Base-by-base conservation (phyloP, 2,329 filamentous ascomycete species). In the Neonectria sp. region DNA sequence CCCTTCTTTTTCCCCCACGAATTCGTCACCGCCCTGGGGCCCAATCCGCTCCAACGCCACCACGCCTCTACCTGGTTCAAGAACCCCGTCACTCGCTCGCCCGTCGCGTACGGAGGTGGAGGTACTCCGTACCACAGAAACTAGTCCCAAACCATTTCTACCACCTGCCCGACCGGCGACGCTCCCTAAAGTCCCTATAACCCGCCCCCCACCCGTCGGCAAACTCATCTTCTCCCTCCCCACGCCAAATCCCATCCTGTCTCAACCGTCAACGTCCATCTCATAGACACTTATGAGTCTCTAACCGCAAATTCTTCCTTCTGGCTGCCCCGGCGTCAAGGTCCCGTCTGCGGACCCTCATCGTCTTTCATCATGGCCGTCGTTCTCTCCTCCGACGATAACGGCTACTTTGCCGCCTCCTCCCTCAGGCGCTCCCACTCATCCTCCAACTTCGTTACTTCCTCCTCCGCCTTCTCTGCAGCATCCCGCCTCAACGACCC, bases 391-490 rank as follows among this genome's bases (percentile, higher is more conserved):
- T 85, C 87, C 17, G 89, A 91, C 74, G 89, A 91, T 74, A 85
- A 81, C 70, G 82, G 82, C 73, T 87, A 87, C 77, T 91, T 90
- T 79, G 83, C 84, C 51, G 80, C 87, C 17, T 83, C 86, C 55
- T 78, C 84, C 27, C 78, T 91, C 72, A 86, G 86, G 70, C 86
- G 89, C 67, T 90, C 89, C 13, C 87, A 90, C 70, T 91, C 89
- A 3, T 88, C 90, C 71, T 83, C 86, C 57, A 89, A 86, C 72
- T 89, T 91, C 61, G 78, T 82, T 67, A 79, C 84, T 9, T 81
- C 80, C 59, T 79, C 81, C 27, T 76, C 81, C 4, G 76, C 77
- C 27, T 86, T 86, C 64, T 77, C 82, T 11, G 84, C 88, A 21
- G 74, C 84, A 51, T 83, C 86, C 37, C 82, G 82, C 53, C 80